Evolutionary conservation across 2,329 filamentous ascomycete species (phyloP), one percentile per base, ranked within the genome.

Genomic region (Ilyonectria destructans): DNA sequence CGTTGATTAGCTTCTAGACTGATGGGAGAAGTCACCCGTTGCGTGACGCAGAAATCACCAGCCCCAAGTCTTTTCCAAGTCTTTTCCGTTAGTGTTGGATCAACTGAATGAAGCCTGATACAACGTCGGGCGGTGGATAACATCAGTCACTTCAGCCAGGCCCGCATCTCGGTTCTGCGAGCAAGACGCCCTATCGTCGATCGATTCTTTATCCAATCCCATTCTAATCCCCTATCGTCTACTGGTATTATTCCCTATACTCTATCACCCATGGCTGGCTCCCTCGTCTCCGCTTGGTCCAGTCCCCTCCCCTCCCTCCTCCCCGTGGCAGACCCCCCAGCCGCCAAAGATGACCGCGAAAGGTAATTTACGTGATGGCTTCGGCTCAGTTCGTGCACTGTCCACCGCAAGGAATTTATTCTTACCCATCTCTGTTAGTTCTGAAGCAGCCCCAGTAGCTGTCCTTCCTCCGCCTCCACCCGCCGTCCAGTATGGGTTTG

Each of bases 401-500:
- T n/a, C 31, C 48, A 26, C 48, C 15, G 13, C 49, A 43, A 33
- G 19, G 26, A 58, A 43, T 54, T 60, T 29, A 68, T 26, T 26
- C 26, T 26, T 4, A 26, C 26, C 65, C 31, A 7, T 43, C 37
- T 15, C 33, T 43, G 2, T 31, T 35, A 62, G 48, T 15, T 31
- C 58, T 12, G 43, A 66, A 29, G 29, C 19, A 23, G 15, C 12
- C 4, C 52, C 21, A 10, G 54, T 58, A 10, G 35, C 37, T 15
- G 33, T 49, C 15, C 54, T 31, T 17, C 60, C 69, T 29, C 51
- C 51, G 48, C 58, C 56, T 62, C 49, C 58, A 57, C 64, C 64
- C 15, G 61, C 59, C 61, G 62, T 68, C 37, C 66, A 71, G 37
- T 70, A 59, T 46, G 69, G 69, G 45, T 71, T 66, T 46, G 68